phyloP scores from a whole-genome alignment of 2,329 filamentous ascomycete genomes.

The Pseudogymnoascus sp. region DNA sequence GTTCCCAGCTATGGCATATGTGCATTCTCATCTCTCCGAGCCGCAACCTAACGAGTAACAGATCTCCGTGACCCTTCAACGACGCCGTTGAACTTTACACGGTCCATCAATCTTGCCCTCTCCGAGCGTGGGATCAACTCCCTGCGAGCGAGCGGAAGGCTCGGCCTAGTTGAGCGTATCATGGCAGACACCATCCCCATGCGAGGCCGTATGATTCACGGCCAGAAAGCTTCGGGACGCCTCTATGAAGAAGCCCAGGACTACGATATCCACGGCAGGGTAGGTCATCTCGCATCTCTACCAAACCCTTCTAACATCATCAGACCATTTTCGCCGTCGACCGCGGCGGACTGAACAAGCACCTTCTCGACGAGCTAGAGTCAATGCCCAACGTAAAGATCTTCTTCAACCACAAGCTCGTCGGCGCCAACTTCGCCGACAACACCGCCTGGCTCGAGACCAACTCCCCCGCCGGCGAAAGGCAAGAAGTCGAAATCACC shows the following conservation, averaged over 20 bases:
- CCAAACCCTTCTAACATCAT: background rate
- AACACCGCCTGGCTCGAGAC: slow-evolving; percentile 82
- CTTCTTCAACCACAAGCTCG: slow-evolving; percentile 89
- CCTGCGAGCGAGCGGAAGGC: slow-evolving; percentile 60
- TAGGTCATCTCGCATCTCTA: slow-evolving; percentile 34
- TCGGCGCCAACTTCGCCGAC: slow-evolving; percentile 72
- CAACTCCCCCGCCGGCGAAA: slow-evolving; percentile 26
- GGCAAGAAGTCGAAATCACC: slow-evolving; percentile 64
- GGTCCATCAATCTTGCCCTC: slow-evolving; percentile 94
- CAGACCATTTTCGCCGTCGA: slow-evolving; percentile 82
- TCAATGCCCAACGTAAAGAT: slow-evolving; percentile 80
- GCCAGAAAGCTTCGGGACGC: slow-evolving; percentile 51
- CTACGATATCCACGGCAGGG: slow-evolving; percentile 82
- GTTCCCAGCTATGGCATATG: background rate
- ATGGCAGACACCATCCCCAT: slow-evolving; percentile 79
- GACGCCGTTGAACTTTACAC: slow-evolving; percentile 86
- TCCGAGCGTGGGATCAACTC: slow-evolving; percentile 91
- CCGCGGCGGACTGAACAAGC: slow-evolving; percentile 71
- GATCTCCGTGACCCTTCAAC: slow-evolving; percentile 80
- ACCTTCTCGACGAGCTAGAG: slow-evolving; percentile 75
- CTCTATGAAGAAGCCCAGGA: slow-evolving; percentile 73
- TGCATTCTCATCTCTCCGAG: background rate
- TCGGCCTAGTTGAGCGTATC: slow-evolving; percentile 63
- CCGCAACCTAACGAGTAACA: slow-evolving; percentile 29
- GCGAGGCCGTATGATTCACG: slow-evolving; percentile 94